Conservation (phyloP, 1,284 basidiomycete species). For the Sporisorium reilianum region DNA sequence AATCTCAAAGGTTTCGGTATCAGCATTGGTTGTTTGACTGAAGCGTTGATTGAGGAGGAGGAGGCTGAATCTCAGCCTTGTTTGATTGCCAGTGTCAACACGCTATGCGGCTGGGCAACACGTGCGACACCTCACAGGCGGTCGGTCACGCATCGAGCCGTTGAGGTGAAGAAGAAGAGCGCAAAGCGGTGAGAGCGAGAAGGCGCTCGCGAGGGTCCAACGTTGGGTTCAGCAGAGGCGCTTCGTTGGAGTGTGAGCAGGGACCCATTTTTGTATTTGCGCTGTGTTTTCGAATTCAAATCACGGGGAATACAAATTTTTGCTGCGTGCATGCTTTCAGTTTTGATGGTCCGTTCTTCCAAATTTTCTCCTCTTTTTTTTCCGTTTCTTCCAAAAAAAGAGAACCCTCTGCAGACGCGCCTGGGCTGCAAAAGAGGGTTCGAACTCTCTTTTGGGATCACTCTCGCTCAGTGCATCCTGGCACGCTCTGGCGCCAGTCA, state of each 20-base stretch:
- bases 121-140: slow-evolving; percentile 22
- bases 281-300: not conserved
- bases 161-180: not conserved
- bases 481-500: not conserved
- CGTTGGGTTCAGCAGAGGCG: not conserved
- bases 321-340: not conserved
- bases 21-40: not conserved
- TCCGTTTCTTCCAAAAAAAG: slow-evolving; percentile 6
- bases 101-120: slow-evolving; percentile 8
- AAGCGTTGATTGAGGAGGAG: not conserved
- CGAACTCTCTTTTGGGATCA: not conserved
- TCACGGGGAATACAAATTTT: not conserved
- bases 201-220: slow-evolving; percentile 3
- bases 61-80: no score
- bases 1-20: not conserved
- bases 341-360: slow-evolving; percentile 25
- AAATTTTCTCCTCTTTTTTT: slow-evolving; percentile 17
- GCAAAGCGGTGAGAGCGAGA: not conserved
- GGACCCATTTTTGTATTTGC: slow-evolving; percentile 5
- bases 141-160: no score
- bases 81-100: not conserved
- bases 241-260: not conserved
- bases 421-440: slow-evolving; percentile 3
- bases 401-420: slow-evolving; percentile 1
- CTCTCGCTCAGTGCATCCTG: slow-evolving; percentile 1